Evolutionary conservation across 164 flowering plant genomes (phyloP).

Genomic region (Hamamelis virginiana): DNA sequence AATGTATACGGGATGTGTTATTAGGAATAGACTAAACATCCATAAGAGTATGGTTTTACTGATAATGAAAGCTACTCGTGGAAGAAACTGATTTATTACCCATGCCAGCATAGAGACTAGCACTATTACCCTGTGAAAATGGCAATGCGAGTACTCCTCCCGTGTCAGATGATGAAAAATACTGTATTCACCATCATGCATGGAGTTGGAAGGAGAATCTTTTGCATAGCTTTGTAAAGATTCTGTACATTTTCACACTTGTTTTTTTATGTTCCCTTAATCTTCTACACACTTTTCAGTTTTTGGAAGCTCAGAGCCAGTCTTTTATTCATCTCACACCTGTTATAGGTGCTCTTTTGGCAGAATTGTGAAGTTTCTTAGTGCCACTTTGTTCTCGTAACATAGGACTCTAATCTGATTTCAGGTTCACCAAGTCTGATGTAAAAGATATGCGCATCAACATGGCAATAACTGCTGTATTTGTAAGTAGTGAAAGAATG

Average conservation of each 20-base stretch:
- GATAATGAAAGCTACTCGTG: no score
- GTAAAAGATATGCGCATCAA: slow-evolving; percentile 73
- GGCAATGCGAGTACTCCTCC: not conserved
- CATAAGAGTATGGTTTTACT: no score
- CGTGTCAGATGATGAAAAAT: no score
- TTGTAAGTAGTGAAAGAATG: slow-evolving; percentile 59
- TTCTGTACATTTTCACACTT: not conserved
- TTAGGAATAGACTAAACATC: no score
- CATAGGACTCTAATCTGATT: slow-evolving; percentile 10
- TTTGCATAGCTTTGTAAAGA: not conserved
- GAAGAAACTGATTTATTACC: not conserved
- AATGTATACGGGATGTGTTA: no score
- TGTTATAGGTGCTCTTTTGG: not conserved
- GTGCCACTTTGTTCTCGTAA: not conserved
- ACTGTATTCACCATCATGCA: no score
- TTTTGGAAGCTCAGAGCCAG: not conserved
- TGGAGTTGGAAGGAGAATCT: not conserved
- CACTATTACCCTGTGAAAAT: not conserved
- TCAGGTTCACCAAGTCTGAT: slow-evolving; percentile 81
- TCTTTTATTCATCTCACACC: not conserved
- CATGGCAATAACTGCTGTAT: slow-evolving; percentile 81
- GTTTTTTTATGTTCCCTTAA: not conserved
- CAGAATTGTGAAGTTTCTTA: not conserved
- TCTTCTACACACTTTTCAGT: not conserved
- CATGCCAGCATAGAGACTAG: not conserved